Conservation (phyloP, 2,329 filamentous ascomycete species). For the Epicoccum nigrum region DNA sequence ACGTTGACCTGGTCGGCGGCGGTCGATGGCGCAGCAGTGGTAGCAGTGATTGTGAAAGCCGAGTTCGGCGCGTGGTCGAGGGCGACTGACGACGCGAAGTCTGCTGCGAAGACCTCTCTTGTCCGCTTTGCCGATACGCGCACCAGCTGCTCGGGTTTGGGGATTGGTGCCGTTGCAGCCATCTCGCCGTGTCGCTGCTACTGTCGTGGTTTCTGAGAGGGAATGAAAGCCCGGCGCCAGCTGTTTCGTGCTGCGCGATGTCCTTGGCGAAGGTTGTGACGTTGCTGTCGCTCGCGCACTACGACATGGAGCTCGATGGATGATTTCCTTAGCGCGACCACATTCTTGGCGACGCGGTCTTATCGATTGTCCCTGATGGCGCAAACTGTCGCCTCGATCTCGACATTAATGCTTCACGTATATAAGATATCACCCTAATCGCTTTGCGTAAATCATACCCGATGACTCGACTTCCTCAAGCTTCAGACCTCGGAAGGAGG, state of each 20-base stretch:
- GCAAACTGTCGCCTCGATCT: too few relatives aligned
- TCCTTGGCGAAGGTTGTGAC: background rate
- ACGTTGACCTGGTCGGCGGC: constrained; percentile 56
- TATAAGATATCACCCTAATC: too few relatives aligned
- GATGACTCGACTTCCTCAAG: too few relatives aligned
- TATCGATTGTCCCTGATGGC: constrained; percentile 7
- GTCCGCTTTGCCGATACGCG: constrained; percentile 60
- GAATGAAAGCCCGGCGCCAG: background rate
- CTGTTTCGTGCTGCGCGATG: background rate
- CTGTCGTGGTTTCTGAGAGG: too few relatives aligned
- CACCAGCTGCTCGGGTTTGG: constrained; percentile 37
- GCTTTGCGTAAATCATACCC: too few relatives aligned
- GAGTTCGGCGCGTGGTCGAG: constrained; percentile 51
- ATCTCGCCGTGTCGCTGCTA: constrained; percentile 11
- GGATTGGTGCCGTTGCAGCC: constrained; percentile 28
- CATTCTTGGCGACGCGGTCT: constrained; percentile 9
- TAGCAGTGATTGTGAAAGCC: constrained; percentile 50
- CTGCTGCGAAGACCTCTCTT: constrained; percentile 60
- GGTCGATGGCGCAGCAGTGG: constrained; percentile 53
- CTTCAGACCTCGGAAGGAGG: too few relatives aligned
- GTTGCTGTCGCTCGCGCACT: background rate
- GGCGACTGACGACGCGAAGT: constrained; percentile 54
- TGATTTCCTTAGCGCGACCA: constrained; percentile 21
- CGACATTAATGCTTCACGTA: too few relatives aligned
- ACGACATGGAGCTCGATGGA: constrained; percentile 13